phyloP scores from a whole-genome alignment of 345 rosid genomes.

The Cardamine occulta region DNA sequence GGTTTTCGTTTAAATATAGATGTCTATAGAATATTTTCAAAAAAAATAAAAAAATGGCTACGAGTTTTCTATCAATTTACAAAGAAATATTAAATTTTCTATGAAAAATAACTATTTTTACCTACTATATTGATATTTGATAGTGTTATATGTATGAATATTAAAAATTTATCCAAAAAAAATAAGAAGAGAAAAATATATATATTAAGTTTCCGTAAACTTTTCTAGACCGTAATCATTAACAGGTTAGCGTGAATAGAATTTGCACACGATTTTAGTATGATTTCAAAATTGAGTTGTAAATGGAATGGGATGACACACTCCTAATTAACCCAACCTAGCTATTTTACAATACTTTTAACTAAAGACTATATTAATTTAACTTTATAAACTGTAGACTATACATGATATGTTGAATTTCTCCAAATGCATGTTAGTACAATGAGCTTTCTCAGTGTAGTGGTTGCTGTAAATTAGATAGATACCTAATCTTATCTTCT shows the following conservation, averaged over 20 bases:
- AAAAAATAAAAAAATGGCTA: background rate
- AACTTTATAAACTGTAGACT: background rate
- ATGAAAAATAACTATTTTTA: background rate
- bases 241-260: background rate
- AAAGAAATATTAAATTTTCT: background rate
- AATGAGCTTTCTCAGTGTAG: background rate
- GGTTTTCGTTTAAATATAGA: background rate
- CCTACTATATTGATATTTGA: background rate
- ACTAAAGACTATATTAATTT: background rate
- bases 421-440: conserved; percentile 1
- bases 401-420: background rate
- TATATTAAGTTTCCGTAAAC: background rate
- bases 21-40: background rate
- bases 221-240: background rate
- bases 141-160: background rate
- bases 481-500: conserved; percentile 18
- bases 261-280: background rate
- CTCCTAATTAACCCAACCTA: background rate
- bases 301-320: background rate
- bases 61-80: background rate
- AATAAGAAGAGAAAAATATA: background rate
- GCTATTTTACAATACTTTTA: background rate
- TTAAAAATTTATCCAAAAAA: no score
- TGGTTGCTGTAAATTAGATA: conserved; percentile 24
- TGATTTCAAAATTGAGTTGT: background rate